Conservation (phyloP, 2,329 filamentous ascomycete species). For the Monilinia fructicola region DNA sequence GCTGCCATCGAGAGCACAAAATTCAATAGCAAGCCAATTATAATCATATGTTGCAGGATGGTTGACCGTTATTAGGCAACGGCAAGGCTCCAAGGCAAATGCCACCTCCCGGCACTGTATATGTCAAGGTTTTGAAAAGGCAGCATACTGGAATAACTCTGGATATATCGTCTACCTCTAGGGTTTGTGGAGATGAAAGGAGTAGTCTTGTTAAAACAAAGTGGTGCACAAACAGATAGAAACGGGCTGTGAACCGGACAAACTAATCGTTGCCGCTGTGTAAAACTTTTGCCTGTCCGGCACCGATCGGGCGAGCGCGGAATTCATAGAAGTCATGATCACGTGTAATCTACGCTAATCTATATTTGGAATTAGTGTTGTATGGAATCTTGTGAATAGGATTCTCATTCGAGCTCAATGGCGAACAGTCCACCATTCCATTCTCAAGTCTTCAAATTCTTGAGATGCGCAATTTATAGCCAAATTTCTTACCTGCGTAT, state of each 20-base stretch:
- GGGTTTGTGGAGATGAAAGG: neutral
- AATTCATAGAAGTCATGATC: neutral
- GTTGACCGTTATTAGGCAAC: neutral
- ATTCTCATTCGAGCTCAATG: neutral
- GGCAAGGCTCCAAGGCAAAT: neutral
- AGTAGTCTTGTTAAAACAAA: neutral
- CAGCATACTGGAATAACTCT: neutral
- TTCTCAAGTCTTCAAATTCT: neutral
- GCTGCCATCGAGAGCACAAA: neutral
- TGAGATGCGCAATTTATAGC: neutral
- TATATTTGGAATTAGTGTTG: neutral
- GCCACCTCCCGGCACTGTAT: neutral
- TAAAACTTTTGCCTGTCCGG: neutral
- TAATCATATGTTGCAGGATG: neutral
- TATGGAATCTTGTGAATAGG: no score
- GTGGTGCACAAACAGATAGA: neutral
- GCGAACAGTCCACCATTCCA: neutral
- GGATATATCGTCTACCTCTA: neutral
- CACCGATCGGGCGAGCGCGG: neutral
- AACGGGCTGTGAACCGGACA: neutral
- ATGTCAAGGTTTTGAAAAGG: neutral
- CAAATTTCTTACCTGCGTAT: neutral
- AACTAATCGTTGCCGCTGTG: neutral
- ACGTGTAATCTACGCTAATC: neutral
- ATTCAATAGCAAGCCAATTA: neutral